Base-by-base conservation (phyloP, 805 yeast species). In the Blastobotrys peoriensis region DNA sequence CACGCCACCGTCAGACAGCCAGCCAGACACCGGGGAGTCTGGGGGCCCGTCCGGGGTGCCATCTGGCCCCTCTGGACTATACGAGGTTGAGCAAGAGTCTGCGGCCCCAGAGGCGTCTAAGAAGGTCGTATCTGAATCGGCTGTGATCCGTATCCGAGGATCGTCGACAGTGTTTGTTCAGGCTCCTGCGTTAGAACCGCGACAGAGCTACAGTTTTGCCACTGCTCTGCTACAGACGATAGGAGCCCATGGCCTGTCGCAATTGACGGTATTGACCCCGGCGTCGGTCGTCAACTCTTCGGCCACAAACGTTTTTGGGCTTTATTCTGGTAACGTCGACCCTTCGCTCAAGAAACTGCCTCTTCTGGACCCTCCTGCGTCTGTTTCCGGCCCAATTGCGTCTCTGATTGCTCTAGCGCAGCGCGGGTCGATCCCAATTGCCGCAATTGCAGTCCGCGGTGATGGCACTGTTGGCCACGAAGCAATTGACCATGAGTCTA, bases 391-490 rank as follows among this genome's bases (percentile, higher is more conserved):
- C 2, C 53, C 53, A 0, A 49, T 56, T 10, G 68, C 67, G 0
- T 56, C 63, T n/a, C 36, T 58, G 13, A 35, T 63, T 25, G 44
- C 62, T 16, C 50, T 53, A 5, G 57, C 60, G 13, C 54, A 58
- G 41, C 49, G 44, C 30, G 36, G 28, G 15, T 38, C 38, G 3
- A 40, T 55, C 10, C 51, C 59, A 8, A 56, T 56, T 2, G 33
- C 47, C 4, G 65, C 56, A 17, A 41, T 63, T 23, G 47, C 60
- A 1, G 59, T 62, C 16, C 48, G 47, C 16, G 51, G 57, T 13
- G 67, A 63, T 30, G 68, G 67, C 10, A 60, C 64, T 1, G 49
- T 45, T 36, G 61, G 59, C 33, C 53, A 53, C 46, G 68, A 64
- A 44, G 52, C 46, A 4, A 40, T 61, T 20, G 50, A 49, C 28